Base-by-base conservation (phyloP, 2,329 filamentous ascomycete genomes). In the Hypoxylon sp. region DNA sequence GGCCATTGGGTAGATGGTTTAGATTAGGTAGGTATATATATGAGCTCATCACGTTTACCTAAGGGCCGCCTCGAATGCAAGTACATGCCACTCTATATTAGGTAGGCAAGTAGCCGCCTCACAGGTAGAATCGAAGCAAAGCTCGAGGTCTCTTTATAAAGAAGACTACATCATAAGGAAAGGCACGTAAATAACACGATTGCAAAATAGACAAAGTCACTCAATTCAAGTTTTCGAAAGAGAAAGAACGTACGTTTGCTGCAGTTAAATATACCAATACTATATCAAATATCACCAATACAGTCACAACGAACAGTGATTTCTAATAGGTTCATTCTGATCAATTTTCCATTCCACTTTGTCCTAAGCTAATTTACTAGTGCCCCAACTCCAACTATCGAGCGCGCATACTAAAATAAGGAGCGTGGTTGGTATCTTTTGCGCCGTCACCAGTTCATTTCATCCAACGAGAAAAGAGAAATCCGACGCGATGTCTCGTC, bases 361-460 rank as follows among this genome's bases (percentile, higher is more conserved):
- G 53, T 48, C 52, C 13, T 60, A 17, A 58, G 43, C 56, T 61
- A 58, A 52, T 51, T 26, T 51, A 48, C 52, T 26, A 4, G 40
- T 43, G 15, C n/a, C 27, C 17, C 24, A 31, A 9, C 46, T n/a
- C n/a, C n/a, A n/a, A n/a, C 33, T 58, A 26, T 6, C 13, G 17
- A 41, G 26, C 51, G 56, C 45, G 57, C 40, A 54, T 50, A 60
- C 55, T 49, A 56, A n/a, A 29, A 50, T 60, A 63, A 57, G 53
- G 60, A 62, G 57, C 33, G 60, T 60, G 47, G 42, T 49, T 57
- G 56, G 60, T 63, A 57, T 60, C 56, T 57, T 31, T n/a, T 50
- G 33, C 55, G 45, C 49, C 43, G 52, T 55, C 42, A 48, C 40
- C 48, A 35, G 40, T 41, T 33, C 29, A 7, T 51, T 57, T 37